phyloP scores from a whole-genome alignment of 2,329 filamentous ascomycete genomes.

The Hortaea werneckii region DNA sequence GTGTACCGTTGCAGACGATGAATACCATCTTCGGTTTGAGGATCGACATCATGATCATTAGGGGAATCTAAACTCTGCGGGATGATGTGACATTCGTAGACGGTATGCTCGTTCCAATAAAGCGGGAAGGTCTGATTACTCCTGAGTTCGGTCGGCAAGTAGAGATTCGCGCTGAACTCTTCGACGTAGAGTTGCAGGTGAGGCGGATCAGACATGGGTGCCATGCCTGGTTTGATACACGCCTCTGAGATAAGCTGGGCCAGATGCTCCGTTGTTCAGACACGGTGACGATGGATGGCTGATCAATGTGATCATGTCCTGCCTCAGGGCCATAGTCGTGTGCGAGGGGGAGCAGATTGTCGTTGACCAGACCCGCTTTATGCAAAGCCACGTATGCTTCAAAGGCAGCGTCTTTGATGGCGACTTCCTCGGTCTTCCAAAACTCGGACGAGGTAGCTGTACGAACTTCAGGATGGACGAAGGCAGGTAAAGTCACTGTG shows the following conservation, averaged over 20 bases:
- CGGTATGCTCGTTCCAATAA: conserved; percentile 16
- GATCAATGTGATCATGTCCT: conserved; percentile 11
- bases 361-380: conserved; percentile 60
- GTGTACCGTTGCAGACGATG: not conserved
- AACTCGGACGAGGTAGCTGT: conserved; percentile 37
- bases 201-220: not conserved
- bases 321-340: conserved; percentile 15
- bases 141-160: not conserved
- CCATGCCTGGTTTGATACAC: not conserved
- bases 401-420: conserved; percentile 73
- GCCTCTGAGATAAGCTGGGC: not conserved
- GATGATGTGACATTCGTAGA: conserved; percentile 1
- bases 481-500: conserved; percentile 60
- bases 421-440: conserved; percentile 66
- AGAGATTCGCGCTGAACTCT: no score
- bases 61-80: not conserved
- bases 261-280: conserved; percentile 8
- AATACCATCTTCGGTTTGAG: not conserved
- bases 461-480: conserved; percentile 54
- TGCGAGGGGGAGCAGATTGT: conserved; percentile 61
- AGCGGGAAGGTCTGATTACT: conserved; percentile 9
- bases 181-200: no score
- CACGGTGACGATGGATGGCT: conserved; percentile 17
- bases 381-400: conserved; percentile 66
- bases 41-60: not conserved